Percentiles rank a stretch among this genome's conserved stretches.
Evolutionary conservation across 1,284 basidiomycete species (phyloP).

Genomic region (Cerrena zonata): DNA sequence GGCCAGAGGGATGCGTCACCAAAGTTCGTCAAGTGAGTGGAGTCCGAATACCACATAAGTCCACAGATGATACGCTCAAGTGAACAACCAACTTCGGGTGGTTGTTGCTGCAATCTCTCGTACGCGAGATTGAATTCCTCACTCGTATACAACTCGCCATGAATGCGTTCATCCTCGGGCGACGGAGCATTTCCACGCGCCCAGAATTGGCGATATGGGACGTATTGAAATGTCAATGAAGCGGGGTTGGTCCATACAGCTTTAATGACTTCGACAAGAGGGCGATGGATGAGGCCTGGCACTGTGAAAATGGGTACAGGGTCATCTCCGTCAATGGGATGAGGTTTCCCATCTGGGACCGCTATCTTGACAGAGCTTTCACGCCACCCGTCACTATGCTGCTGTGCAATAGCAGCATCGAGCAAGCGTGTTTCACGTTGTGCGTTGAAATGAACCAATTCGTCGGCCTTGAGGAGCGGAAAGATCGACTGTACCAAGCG

Average conservation of each 20-base stretch:
- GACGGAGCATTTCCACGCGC: too few relatives aligned
- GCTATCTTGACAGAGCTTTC: slow-evolving; percentile 5
- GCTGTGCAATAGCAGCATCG: not conserved
- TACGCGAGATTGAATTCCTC: not conserved
- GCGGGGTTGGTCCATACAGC: not conserved
- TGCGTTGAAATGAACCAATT: slow-evolving; percentile 9
- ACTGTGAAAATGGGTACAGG: slow-evolving; percentile 7
- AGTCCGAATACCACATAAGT: slow-evolving; percentile 29
- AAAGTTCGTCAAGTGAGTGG: slow-evolving; percentile 24
- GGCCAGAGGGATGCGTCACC: slow-evolving; percentile 26
- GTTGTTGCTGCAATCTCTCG: not conserved
- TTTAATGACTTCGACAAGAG: slow-evolving; percentile 12
- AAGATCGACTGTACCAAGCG: slow-evolving; percentile 11
- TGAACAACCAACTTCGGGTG: not conserved
- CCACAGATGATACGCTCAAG: slow-evolving; percentile 19
- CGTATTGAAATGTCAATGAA: not conserved
- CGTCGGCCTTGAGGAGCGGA: slow-evolving; percentile 6
- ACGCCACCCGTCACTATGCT: slow-evolving; percentile 8
- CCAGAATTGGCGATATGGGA: slow-evolving; percentile 7
- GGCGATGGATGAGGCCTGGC: slow-evolving; percentile 10
- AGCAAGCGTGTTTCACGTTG: slow-evolving; percentile 1
- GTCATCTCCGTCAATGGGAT: not conserved
- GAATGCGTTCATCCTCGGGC: not conserved
- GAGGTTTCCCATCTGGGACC: slow-evolving; percentile 2
- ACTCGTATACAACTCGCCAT: not conserved